Evolutionary conservation across 2,329 filamentous ascomycete genomes (phyloP).

Genomic region (Epichloe sibirici): DNA sequence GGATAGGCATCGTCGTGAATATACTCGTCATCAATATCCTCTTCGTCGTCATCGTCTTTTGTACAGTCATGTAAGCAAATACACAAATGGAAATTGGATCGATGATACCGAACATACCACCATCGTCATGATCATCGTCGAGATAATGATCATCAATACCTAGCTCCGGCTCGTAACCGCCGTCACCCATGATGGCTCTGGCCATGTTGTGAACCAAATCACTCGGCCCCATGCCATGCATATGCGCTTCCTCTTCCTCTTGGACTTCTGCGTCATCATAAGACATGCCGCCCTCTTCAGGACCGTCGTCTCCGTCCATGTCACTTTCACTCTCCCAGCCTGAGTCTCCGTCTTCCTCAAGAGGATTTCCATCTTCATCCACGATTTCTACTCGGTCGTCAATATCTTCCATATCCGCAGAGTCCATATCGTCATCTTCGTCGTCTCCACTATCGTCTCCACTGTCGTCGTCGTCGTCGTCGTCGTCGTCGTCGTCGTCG

Average conservation of each 20-base stretch:
- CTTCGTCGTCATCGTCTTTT: slow-evolving; percentile 51
- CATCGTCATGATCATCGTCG: slow-evolving; percentile 48
- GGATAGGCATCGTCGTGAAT: slow-evolving; percentile 48
- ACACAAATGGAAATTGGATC: background rate
- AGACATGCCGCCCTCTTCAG: slow-evolving; percentile 40
- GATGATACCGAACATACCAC: slow-evolving; percentile 24
- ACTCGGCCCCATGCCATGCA: slow-evolving; percentile 31
- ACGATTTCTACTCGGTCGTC: slow-evolving; percentile 45
- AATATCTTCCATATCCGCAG: slow-evolving; percentile 37
- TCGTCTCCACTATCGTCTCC: slow-evolving; percentile 50
- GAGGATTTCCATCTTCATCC: slow-evolving; percentile 48
- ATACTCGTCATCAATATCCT: slow-evolving; percentile 57
- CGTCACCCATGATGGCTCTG: slow-evolving; percentile 40
- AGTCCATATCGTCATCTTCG: slow-evolving; percentile 33
- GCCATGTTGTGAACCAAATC: slow-evolving; percentile 41
- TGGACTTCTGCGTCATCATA: slow-evolving; percentile 46
- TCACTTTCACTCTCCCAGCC: slow-evolving; percentile 50
- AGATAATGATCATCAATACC: slow-evolving; percentile 40
- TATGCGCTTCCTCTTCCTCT: slow-evolving; percentile 39
- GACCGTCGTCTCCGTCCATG: slow-evolving; percentile 40
- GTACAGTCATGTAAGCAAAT: background rate
- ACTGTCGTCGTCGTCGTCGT: slow-evolving; percentile 40
- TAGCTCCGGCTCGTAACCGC: slow-evolving; percentile 39
- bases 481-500: slow-evolving; percentile 49
- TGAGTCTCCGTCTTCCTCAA: slow-evolving; percentile 47